phyloP scores from a whole-genome alignment of 345 rosid species.

The Mallotus nudiflorus region DNA sequence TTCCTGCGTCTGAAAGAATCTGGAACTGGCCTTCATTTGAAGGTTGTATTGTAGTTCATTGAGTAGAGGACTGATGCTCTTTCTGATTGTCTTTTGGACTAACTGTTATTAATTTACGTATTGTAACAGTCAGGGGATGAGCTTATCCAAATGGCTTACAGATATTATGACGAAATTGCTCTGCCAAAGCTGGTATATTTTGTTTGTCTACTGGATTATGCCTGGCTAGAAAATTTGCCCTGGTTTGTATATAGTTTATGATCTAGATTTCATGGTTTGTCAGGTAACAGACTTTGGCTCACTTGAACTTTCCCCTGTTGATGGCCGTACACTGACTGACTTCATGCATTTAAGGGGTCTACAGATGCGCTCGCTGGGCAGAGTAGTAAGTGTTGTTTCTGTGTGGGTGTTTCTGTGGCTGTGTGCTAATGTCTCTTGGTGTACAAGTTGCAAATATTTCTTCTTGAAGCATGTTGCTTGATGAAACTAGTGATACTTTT shows the following conservation, averaged over 20 bases:
- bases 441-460: not conserved
- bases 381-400: slow-evolving; percentile 57
- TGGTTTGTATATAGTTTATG: slow-evolving; percentile 4
- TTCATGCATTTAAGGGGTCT: slow-evolving; percentile 98
- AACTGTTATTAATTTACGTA: slow-evolving; percentile 18
- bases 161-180: slow-evolving; percentile 81
- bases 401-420: not conserved
- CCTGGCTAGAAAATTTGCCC: not conserved
- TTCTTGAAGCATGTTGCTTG: not conserved
- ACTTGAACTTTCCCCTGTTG: slow-evolving; percentile 98
- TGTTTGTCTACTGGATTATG: slow-evolving; percentile 1
- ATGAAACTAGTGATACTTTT: not conserved
- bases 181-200: slow-evolving; percentile 82
- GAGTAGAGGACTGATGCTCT: not conserved
- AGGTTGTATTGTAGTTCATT: slow-evolving; percentile 48
- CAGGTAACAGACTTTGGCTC: slow-evolving; percentile 99
- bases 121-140: slow-evolving; percentile 67
- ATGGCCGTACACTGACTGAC: slow-evolving; percentile 95
- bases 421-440: not conserved
- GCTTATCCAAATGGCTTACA: slow-evolving; percentile 79
- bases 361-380: slow-evolving; percentile 86
- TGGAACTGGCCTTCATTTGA: slow-evolving; percentile 87
- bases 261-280: slow-evolving; percentile 21
- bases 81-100: slow-evolving; percentile 6
- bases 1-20: slow-evolving; percentile 84